These are phyloP conservation scores for Drosera spatulata DNA, from an alignment of 179 eudicot species.

Conservation along the genomic window DNA sequence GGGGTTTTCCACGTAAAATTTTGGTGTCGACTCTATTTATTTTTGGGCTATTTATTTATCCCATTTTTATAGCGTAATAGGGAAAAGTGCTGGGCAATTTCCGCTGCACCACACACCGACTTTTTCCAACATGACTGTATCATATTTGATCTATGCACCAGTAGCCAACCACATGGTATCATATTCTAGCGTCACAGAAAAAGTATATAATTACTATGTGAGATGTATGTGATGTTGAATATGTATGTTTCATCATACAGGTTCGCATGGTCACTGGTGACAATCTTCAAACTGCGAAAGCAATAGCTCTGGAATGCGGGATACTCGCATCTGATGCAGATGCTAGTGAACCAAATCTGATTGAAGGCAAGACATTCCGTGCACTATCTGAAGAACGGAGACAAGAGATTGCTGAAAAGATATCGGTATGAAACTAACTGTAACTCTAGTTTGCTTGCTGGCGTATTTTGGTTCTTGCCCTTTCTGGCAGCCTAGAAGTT, in stretches of 20 bases:
- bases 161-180: too few species aligned
- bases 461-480: background rate
- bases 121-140: too few species aligned
- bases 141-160: too few species aligned
- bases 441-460: too few species aligned
- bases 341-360: constrained; percentile 36
- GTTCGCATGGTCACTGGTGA: constrained; percentile 99
- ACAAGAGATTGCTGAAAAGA: constrained; percentile 44
- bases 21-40: too few species aligned
- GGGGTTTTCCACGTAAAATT: too few species aligned
- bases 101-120: too few species aligned
- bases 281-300: constrained; percentile 89
- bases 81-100: too few species aligned
- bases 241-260: constrained; percentile 26
- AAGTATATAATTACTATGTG: constrained; percentile 10
- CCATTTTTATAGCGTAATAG: too few species aligned
- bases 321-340: constrained; percentile 54
- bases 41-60: too few species aligned
- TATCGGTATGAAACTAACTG: constrained; percentile 31
- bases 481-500: background rate
- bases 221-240: constrained; percentile 93
- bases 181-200: too few species aligned
- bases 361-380: constrained; percentile 76
- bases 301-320: constrained; percentile 86
- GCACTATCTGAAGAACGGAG: constrained; percentile 65